Evolutionary conservation across 305 asterid species (phyloP), one percentile per base, ranked within the genome.

Genomic region (Fraxinus platypoda): DNA sequence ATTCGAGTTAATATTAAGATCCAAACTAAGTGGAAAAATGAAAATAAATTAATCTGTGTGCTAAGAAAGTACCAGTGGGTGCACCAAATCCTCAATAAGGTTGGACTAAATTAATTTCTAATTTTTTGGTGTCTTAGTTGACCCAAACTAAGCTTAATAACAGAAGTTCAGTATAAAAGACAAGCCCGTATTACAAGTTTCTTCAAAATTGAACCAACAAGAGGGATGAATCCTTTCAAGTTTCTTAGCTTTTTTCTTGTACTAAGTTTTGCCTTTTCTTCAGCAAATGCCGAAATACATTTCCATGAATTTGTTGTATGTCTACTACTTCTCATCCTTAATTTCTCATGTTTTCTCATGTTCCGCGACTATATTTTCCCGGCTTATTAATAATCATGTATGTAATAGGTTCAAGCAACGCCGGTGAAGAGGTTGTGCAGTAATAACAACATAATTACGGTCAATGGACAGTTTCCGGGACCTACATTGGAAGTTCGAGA

Each of bases 381-480:
- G 34, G 33, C 23, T 52, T 52, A n/a, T 12, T 74, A 33, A 52
- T 52, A 34, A 23, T 8, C n/a, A 33, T 57, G 2, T 13, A 19
- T 31, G n/a, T 28, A 41, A 83, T 84, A 85, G 91, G 85, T 85
- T 57, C 83, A 88, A 81, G 83, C 71, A 15, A 78, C 37, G 34
- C 6, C 77, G n/a, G 78, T 80, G 28, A 83, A 46, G 64, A 85
- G 90, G 81, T 81, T 89, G 6, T 88, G 91, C 84, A 82, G 43
- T 59, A 81, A 76, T 21, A 78, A 74, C n/a, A 81, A 70, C 23
- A 85, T 84, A 23, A 37, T 88, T 33, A 88, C 90, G 0, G 87
- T 85, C 6, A 87, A 88, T 54, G 90, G 88, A 8, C 88, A 83
- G 2, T 83, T 81, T 37, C 91, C 90, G 8, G 91, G 91, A 12